These are phyloP conservation scores for Narthecium ossifragum DNA, from an alignment of 106 monocot species.

Conservation along the genomic window DNA sequence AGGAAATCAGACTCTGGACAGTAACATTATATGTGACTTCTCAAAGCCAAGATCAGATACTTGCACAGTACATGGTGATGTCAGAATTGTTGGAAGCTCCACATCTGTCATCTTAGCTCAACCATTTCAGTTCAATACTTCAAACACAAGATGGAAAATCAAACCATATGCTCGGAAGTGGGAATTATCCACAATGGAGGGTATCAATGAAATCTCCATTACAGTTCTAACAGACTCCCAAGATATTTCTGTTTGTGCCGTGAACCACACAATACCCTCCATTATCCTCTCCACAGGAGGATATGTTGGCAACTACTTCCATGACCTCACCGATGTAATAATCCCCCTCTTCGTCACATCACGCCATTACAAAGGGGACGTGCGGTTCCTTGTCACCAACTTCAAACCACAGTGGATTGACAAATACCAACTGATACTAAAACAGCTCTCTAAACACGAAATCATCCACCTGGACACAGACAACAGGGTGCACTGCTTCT, in stretches of 20 bases:
- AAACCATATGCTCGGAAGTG: conserved; percentile 58
- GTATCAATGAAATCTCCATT: conserved; percentile 34
- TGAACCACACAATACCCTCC: conserved; percentile 29
- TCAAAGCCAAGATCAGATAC: conserved; percentile 36
- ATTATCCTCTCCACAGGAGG: conserved; percentile 51
- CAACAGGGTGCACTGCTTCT: conserved; percentile 23
- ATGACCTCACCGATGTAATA: conserved; percentile 48
- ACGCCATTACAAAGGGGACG: conserved; percentile 15
- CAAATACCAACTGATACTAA: conserved; percentile 20
- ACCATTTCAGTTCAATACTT: background rate
- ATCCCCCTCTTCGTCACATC: conserved; percentile 40
- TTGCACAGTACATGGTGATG: conserved; percentile 41
- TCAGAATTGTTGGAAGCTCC: conserved; percentile 34
- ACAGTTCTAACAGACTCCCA: background rate
- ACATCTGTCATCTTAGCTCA: conserved; percentile 25
- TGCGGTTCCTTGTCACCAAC: conserved; percentile 22
- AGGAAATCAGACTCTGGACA: no score
- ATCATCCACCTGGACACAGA: conserved; percentile 36
- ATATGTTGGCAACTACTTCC: conserved; percentile 52
- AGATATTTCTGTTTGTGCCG: conserved; percentile 6
- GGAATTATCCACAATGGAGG: conserved; percentile 32
- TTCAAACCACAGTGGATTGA: conserved; percentile 15
- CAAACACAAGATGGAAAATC: conserved; percentile 17
- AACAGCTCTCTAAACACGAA: conserved; percentile 17
- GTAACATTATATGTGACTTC: conserved; percentile 29